Percentiles rank a stretch among this genome's conserved stretches.
Conservation (phyloP, 2,329 filamentous ascomycete genomes). For the Moelleriella libera region DNA sequence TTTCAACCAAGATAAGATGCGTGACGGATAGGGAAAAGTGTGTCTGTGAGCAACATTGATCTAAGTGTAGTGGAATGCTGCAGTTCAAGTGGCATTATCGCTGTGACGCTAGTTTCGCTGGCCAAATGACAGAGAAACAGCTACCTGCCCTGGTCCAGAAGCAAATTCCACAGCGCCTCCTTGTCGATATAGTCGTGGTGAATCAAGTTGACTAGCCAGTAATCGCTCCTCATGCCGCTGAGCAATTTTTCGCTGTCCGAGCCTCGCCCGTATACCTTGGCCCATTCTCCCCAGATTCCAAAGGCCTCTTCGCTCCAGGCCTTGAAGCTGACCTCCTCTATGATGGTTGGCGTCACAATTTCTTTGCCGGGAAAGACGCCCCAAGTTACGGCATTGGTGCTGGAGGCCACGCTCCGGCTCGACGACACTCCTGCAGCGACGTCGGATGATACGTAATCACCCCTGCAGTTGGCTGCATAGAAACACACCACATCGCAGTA, state of each 20-base stretch:
- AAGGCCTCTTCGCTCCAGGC: constrained; percentile 96
- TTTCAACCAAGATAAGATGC: no score
- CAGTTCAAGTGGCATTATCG: no score
- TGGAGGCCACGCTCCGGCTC: constrained; percentile 24
- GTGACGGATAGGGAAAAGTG: no score
- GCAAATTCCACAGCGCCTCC: constrained; percentile 58
- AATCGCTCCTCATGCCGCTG: constrained; percentile 49
- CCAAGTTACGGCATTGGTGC: constrained; percentile 93
- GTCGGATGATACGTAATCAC: constrained; percentile 67
- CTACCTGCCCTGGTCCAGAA: constrained; percentile 15
- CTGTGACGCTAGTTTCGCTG: no score
- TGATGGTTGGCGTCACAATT: constrained; percentile 91
- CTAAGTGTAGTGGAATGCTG: no score
- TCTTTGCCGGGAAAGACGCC: constrained; percentile 91
- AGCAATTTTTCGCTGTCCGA: constrained; percentile 61
- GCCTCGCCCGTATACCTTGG: constrained; percentile 66
- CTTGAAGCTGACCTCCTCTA: constrained; percentile 85
- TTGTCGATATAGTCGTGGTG: constrained; percentile 64
- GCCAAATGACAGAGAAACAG: no score
- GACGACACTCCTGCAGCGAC: constrained; percentile 19
- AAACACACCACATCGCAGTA: constrained; percentile 61
- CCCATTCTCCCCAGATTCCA: constrained; percentile 91
- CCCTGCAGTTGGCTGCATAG: constrained; percentile 68
- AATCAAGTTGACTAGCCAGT: constrained; percentile 85
- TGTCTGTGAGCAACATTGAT: no score